Percentiles rank a stretch among this genome's conserved stretches.
Conservation (phyloP, 2,329 filamentous ascomycete genomes). For the Ceratocystis colombiana region DNA sequence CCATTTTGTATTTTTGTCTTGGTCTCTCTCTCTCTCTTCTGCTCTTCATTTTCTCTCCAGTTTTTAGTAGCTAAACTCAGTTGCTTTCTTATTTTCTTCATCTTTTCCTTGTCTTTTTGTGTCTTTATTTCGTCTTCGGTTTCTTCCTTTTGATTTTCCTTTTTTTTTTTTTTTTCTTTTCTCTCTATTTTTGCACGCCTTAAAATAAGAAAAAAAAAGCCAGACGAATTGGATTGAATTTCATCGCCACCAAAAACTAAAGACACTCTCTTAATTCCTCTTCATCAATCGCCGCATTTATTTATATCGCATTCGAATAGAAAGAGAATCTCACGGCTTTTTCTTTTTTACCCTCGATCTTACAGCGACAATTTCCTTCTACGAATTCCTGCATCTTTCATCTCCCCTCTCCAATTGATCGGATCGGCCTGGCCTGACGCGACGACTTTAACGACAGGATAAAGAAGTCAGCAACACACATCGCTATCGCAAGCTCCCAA, state of each 20-base stretch:
- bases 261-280: not conserved
- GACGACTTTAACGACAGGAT: slow-evolving; percentile 12
- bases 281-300: not conserved
- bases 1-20: not conserved
- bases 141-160: slow-evolving; percentile 8
- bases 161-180: slow-evolving; percentile 2
- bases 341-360: not conserved
- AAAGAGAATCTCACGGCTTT: not conserved
- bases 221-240: not conserved
- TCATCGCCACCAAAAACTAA: not conserved
- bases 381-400: not conserved
- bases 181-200: not conserved
- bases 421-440: not conserved
- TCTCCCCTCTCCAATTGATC: not conserved
- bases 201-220: not conserved
- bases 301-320: slow-evolving; percentile 4
- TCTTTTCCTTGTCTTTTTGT: slow-evolving; percentile 12
- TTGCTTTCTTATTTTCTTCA: not conserved
- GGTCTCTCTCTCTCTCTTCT: not conserved
- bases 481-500: not conserved
- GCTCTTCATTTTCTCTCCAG: not conserved
- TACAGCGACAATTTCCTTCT: not conserved
- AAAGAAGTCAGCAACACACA: not conserved
- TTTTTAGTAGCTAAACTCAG: too few species aligned
- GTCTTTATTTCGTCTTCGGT: slow-evolving; percentile 5